These are phyloP conservation scores for Penicillium sp. DNA, from an alignment of 2,329 filamentous ascomycete species.

Conservation along the genomic window DNA sequence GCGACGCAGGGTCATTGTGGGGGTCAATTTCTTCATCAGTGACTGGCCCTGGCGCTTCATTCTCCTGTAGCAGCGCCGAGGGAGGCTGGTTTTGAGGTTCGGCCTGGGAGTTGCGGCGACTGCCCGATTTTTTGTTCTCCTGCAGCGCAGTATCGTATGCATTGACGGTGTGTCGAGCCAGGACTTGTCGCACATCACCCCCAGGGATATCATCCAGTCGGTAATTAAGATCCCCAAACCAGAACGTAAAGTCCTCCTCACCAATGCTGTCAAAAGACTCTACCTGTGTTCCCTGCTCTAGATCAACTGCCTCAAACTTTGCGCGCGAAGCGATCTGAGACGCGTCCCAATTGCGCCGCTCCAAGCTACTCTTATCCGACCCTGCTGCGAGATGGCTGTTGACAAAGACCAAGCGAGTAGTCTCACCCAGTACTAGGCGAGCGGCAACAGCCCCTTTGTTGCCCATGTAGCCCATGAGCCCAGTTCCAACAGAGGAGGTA, in stretches of 20 bases:
- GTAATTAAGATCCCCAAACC: constrained; percentile 96
- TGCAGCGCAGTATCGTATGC: constrained; percentile 63
- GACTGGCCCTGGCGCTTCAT: constrained; percentile 12
- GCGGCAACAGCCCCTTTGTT: constrained; percentile 91
- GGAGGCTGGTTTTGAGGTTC: constrained; percentile 7
- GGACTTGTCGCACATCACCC: constrained; percentile 79
- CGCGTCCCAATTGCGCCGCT: constrained; percentile 87
- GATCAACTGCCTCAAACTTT: constrained; percentile 71
- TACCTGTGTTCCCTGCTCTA: constrained; percentile 61
- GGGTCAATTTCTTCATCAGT: constrained; percentile 66
- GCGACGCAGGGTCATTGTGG: constrained; percentile 73
- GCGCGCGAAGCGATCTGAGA: constrained; percentile 72
- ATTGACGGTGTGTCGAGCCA: constrained; percentile 77
- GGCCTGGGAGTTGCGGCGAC: not conserved
- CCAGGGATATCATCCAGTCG: constrained; percentile 83
- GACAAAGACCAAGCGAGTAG: constrained; percentile 82
- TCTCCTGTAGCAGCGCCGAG: constrained; percentile 3
- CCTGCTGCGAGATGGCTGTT: constrained; percentile 92
- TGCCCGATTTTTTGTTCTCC: constrained; percentile 20
- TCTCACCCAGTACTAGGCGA: constrained; percentile 81
- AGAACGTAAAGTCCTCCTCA: constrained; percentile 91
- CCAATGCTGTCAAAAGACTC: constrained; percentile 63
- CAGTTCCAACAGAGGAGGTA: constrained; percentile 80
- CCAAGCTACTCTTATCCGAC: constrained; percentile 69
- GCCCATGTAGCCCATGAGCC: constrained; percentile 86